Base-by-base conservation (phyloP, 305 asterid species). In the Ilex paraguariensis region DNA sequence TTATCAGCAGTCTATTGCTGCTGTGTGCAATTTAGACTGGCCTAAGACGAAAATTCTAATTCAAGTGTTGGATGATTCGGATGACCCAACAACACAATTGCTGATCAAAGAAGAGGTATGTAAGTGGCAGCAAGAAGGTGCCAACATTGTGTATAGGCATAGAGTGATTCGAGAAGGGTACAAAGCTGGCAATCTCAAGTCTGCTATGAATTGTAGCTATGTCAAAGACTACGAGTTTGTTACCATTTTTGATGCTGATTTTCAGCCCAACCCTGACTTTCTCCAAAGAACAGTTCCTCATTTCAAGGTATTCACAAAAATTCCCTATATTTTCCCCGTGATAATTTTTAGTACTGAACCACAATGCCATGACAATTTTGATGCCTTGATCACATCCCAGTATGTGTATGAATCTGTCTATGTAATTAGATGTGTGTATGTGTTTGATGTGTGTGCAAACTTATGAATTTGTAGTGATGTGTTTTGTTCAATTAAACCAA, bases 211-310 rank as follows among this genome's bases (percentile, higher is more conserved):
- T 71, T 88, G 94, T 44, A 81, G 91, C 79, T 91, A 88, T 48
- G 98, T 88, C 30, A 88, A 86, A 71, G 98, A 91, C 65, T 91
- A 88, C 57, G 96, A 91, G 71, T 88, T 91, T 60, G 98, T 91
- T 57, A 81, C 98, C 64, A 88, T 91, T 10, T 91, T 91, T 15
- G 96, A 91, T 49, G 94, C 98, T 1, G 98, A 91, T 73, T 91
- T 91, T 66, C 95, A 88, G 81, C 98, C 98, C 11, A 73, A 62
- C 60, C 84, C 95, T 0, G 98, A 91, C 78, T 91, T 91, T 63
- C 91, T 91, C 30, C 71, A 60, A 64, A 66, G 70, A 66, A 91
- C 96, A 13, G 79, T 91, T 60, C 96, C 91, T 59, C 88, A 86
- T 81, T 91, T 91, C 68, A 77, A 88, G 96, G 98, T 91, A 83